Percentiles rank a stretch among this genome's conserved stretches.
Conservation (phyloP, 2,329 filamentous ascomycete species). For the Pseudogymnoascus sp. region DNA sequence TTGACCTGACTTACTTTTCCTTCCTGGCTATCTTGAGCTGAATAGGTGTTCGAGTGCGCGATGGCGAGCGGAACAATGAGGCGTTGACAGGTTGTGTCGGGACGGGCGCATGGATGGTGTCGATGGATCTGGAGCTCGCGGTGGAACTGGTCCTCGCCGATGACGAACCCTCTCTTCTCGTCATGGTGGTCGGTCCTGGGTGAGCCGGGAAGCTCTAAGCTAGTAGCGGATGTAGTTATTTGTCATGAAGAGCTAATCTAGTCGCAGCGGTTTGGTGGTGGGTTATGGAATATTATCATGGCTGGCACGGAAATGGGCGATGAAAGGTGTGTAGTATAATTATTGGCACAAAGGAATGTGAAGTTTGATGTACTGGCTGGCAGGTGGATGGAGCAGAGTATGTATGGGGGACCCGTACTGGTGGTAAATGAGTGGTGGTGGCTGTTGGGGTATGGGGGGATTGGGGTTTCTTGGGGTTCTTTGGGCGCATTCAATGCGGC, state of each 20-base stretch:
- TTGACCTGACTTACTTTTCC: slow-evolving; percentile 31
- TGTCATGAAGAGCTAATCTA: not conserved
- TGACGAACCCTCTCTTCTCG: slow-evolving; percentile 3
- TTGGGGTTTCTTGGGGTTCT: not conserved
- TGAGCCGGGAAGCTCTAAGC: not conserved
- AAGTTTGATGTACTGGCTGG: not conserved
- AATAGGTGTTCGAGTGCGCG: slow-evolving; percentile 31
- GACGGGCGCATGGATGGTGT: slow-evolving; percentile 48
- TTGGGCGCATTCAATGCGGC: not conserved
- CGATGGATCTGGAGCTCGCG: slow-evolving; percentile 58
- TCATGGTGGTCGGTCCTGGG: not conserved
- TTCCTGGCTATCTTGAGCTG: slow-evolving; percentile 51
- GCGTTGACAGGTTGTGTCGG: not conserved
- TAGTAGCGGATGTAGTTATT: slow-evolving; percentile 1
- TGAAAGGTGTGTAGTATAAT: not conserved
- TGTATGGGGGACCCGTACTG: not conserved
- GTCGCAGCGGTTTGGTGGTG: not conserved
- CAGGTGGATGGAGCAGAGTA: not conserved
- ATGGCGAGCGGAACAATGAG: slow-evolving; percentile 25
- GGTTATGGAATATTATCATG: not conserved
- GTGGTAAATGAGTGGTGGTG: not conserved
- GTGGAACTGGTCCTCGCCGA: slow-evolving; percentile 42
- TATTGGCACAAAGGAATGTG: not conserved
- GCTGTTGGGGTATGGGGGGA: not conserved
- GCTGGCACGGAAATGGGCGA: not conserved